Percentiles rank a stretch among this genome's conserved stretches.
Conservation (phyloP, 2,329 filamentous ascomycete species). For the Cladobotryum mycophilum region DNA sequence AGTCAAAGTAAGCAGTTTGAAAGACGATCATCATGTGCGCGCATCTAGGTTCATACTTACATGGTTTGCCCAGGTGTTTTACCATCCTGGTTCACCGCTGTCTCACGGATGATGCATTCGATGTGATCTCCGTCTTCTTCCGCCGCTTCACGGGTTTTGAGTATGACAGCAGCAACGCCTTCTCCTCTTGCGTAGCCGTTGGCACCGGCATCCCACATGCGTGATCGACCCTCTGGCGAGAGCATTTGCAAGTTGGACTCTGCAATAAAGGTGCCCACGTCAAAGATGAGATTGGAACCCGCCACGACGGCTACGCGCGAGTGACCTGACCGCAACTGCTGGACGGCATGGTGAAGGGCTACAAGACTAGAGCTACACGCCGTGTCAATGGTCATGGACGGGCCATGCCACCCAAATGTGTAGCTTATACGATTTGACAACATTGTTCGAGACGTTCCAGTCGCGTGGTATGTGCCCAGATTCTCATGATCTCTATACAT, state of each 20-base stretch:
- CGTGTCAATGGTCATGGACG: constrained; percentile 26
- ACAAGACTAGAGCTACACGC: constrained; percentile 26
- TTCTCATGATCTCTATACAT: constrained; percentile 10
- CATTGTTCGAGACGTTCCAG: constrained; percentile 28
- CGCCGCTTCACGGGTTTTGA: constrained; percentile 40
- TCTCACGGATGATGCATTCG: constrained; percentile 28
- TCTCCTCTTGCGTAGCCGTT: constrained; percentile 43
- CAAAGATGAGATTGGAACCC: constrained; percentile 34
- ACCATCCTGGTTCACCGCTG: constrained; percentile 35
- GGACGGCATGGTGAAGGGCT: constrained; percentile 18
- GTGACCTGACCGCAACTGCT: constrained; percentile 24
- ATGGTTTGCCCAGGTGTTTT: constrained; percentile 33
- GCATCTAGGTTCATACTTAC: constrained; percentile 10
- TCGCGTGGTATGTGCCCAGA: constrained; percentile 12
- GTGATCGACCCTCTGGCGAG: constrained; percentile 4
- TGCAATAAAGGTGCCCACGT: constrained; percentile 11
- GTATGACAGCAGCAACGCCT: constrained; percentile 30
- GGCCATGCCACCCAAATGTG: constrained; percentile 16
- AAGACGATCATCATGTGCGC: constrained; percentile 23
- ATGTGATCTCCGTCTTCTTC: constrained; percentile 36
- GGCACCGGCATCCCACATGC: constrained; percentile 32
- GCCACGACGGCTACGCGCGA: neutral
- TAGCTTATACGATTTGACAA: constrained; percentile 20
- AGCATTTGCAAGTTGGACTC: constrained; percentile 13
- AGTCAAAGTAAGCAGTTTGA: constrained; percentile 4